These are phyloP conservation scores for Tetrapisispora fleetii DNA, from an alignment of 805 yeast genomes.

Conservation along the genomic window DNA sequence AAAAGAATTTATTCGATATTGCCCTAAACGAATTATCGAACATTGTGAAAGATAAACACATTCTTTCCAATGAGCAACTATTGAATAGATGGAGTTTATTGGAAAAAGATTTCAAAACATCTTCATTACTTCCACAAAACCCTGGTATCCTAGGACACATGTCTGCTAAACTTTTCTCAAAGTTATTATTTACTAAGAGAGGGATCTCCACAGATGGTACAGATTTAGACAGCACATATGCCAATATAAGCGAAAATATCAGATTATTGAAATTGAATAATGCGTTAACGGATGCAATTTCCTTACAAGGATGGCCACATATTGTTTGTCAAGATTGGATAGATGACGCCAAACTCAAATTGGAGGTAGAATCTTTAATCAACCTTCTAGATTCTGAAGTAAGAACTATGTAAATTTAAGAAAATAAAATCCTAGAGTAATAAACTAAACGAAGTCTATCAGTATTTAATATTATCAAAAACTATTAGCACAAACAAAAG, in stretches of 20 bases:
- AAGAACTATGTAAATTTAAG: constrained; percentile 30
- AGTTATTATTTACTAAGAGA: constrained; percentile 61
- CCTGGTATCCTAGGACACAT: constrained; percentile 93
- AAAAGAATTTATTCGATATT: constrained; percentile 19
- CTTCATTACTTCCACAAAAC: constrained; percentile 84
- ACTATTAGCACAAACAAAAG: no score
- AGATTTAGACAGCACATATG: constrained; percentile 82
- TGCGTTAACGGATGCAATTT: constrained; percentile 88
- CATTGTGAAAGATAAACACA: constrained; percentile 35
- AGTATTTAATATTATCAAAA: no score
- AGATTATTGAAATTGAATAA: constrained; percentile 66
- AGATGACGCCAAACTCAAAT: constrained; percentile 74
- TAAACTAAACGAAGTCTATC: no score
- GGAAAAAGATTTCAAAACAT: constrained; percentile 78
- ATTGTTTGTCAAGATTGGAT: constrained; percentile 88
- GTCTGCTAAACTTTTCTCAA: constrained; percentile 68
- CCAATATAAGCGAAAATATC: constrained; percentile 71
- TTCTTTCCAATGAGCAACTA: constrained; percentile 69
- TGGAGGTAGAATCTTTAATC: constrained; percentile 77
- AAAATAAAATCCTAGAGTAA: background rate
- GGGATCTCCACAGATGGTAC: constrained; percentile 66
- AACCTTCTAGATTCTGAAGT: constrained; percentile 59
- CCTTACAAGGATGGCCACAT: constrained; percentile 88
- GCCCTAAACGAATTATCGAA: constrained; percentile 38
- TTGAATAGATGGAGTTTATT: constrained; percentile 70